Conservation (phyloP, 2,329 filamentous ascomycete genomes). For the Fusarium sp. region DNA sequence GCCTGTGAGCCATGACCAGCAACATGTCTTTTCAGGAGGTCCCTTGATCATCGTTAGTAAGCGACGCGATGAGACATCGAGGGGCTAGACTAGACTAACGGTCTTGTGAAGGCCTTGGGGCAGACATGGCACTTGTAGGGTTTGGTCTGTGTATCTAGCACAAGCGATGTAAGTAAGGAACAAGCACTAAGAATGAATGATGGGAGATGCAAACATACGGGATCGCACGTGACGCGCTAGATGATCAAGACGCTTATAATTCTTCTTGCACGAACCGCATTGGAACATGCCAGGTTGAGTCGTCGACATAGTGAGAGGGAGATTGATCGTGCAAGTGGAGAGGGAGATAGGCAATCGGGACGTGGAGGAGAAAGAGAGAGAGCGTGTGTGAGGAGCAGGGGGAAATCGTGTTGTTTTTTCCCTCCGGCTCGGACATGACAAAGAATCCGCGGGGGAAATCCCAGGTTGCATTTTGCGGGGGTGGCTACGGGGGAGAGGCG, state of each 20-base stretch:
- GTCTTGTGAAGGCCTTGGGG: constrained; percentile 43
- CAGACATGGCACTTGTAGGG: constrained; percentile 45
- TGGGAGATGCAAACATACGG: constrained; percentile 33
- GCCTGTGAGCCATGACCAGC: constrained; percentile 31
- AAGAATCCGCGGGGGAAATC: not conserved
- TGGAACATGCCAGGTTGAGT: constrained; percentile 40
- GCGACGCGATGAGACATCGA: accelerated
- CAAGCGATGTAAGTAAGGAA: not conserved
- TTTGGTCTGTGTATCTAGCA: constrained; percentile 45
- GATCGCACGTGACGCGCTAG: constrained; percentile 47
- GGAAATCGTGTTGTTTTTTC: constrained; percentile 6
- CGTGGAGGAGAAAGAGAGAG: constrained; percentile 15
- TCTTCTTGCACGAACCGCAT: constrained; percentile 41
- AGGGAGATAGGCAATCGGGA: constrained; percentile 8
- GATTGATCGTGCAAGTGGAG: constrained; percentile 1
- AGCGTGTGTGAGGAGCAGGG: not conserved
- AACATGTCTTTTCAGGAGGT: constrained; percentile 41
- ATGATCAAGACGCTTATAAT: constrained; percentile 46
- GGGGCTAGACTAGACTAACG: constrained; percentile 29
- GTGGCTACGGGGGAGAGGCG: not conserved
- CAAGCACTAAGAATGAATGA: not conserved
- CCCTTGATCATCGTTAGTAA: constrained; percentile 25
- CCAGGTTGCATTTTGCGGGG: not conserved
- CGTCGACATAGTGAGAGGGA: constrained; percentile 1
- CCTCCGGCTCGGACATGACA: constrained; percentile 11